Base-by-base conservation (phyloP, 2,329 filamentous ascomycete genomes). In the Lecanosticta acicola region DNA sequence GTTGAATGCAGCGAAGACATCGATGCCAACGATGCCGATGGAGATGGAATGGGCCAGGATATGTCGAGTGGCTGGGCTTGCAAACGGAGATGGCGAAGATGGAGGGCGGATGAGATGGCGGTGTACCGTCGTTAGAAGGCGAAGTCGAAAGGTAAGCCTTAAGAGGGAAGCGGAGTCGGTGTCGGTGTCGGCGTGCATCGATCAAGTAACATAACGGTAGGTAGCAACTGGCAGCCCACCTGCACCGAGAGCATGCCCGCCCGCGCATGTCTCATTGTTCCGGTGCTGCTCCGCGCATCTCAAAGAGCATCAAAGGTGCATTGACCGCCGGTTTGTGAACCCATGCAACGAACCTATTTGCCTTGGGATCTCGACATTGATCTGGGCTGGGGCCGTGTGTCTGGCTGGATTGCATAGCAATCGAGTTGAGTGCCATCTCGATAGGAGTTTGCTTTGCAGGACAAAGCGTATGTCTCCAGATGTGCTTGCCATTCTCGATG, bases 1-100 rank as follows among this genome's bases (percentile, higher is more conserved):
- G 48, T 49, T 35, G 51, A 47, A 37, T 38, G 50, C 39, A 57
- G 51, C 32, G 57, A 57, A 42, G 43, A 56, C 32, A 54, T 26
- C 37, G 54, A 52, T n/a, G 38, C 35, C 32, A 52, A 46, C 16
- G 42, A 41, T 19, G 50, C 48, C 44, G 57, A 49, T 56, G 60
- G 60, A 41, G 32, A 41, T 38, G 37, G 29, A 39, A 26, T 39
- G 37, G n/a, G n/a, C n/a, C n/a, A n/a, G n/a, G 45, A 29, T 39
- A 46, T 38, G 41, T 26, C 24, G 46, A 42, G 37, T 13, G 41
- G 46, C 32, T 21, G 24, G 35, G n/a, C 29, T 13, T 26, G 24
- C 45, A 42, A 46, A 41, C 43, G 29, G 29, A 14, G 36, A 29
- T 42, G 32, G 42, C 43, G 43, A 38, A 19, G 39, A 36, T 41